Conservation (phyloP, 148 eudicot species). For the Pouteria glomerata region DNA sequence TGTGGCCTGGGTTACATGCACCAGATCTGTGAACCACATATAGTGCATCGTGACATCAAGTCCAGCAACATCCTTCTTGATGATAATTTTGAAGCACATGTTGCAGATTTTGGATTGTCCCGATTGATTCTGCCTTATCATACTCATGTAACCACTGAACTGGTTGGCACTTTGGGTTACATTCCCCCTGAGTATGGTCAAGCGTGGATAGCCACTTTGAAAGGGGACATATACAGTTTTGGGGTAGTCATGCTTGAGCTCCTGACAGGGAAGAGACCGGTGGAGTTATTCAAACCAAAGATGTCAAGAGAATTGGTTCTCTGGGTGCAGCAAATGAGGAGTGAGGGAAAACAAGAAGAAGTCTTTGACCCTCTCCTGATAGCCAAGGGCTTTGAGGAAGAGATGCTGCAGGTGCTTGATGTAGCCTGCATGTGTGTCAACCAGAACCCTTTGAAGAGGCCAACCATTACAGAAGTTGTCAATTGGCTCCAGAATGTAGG, state of each 20-base stretch:
- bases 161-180: slow-evolving; percentile 90
- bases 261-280: slow-evolving; percentile 79
- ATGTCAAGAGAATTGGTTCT: slow-evolving; percentile 67
- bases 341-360: slow-evolving; percentile 63
- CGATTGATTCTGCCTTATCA: slow-evolving; percentile 71
- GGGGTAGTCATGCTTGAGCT: slow-evolving; percentile 88
- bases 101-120: slow-evolving; percentile 91
- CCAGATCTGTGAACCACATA: slow-evolving; percentile 80
- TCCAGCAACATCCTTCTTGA: slow-evolving; percentile 92
- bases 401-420: slow-evolving; percentile 76
- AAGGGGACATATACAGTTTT: slow-evolving; percentile 90
- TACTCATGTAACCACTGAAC: slow-evolving; percentile 89
- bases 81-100: slow-evolving; percentile 74
- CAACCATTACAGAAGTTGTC: slow-evolving; percentile 74
- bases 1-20: slow-evolving; percentile 92
- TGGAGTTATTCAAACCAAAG: slow-evolving; percentile 67
- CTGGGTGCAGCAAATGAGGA: slow-evolving; percentile 73
- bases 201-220: slow-evolving; percentile 84
- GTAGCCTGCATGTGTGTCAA: slow-evolving; percentile 80
- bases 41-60: slow-evolving; percentile 91
- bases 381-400: slow-evolving; percentile 68
- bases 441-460: slow-evolving; percentile 66
- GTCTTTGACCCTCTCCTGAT: slow-evolving; percentile 59
- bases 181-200: slow-evolving; percentile 96
- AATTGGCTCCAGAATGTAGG: slow-evolving; percentile 53